These are phyloP conservation scores for Polytrichum formosum DNA, from an alignment of 225 moss, liverwort and hornwort genomes.

Conservation along the genomic window DNA sequence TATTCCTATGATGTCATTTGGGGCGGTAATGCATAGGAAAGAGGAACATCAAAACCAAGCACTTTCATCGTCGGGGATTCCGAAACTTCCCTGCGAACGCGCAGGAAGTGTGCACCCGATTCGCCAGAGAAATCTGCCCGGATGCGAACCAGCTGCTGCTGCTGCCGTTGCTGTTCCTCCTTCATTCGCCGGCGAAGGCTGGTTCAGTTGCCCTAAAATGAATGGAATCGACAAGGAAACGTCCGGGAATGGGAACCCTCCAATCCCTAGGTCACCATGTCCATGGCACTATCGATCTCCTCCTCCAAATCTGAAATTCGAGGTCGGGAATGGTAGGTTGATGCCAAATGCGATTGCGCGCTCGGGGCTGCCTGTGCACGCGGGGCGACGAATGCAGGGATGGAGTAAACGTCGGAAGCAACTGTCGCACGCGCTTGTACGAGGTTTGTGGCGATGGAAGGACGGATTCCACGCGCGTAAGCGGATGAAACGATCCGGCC, in stretches of 20 bases:
- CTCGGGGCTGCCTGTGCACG: conserved; percentile 8
- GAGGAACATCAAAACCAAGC: conserved; percentile 2
- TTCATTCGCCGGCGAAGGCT: conserved; percentile 20
- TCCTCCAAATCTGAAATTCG: conserved; percentile 10
- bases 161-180: conserved; percentile 7
- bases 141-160: neutral
- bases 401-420: conserved; percentile 61
- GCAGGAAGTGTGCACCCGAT: conserved; percentile 11
- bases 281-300: neutral
- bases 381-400: conserved; percentile 24
- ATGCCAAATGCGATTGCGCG: conserved; percentile 7
- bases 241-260: neutral
- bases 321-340: conserved; percentile 28
- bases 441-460: conserved; percentile 60
- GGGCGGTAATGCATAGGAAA: neutral
- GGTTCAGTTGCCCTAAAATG: conserved; percentile 15
- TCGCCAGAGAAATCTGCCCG: neutral
- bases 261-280: too few relatives aligned
- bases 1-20: neutral
- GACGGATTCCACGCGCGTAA: conserved; percentile 54
- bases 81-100: conserved; percentile 7
- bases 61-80: conserved; percentile 7
- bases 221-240: conserved; percentile 12
- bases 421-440: conserved; percentile 50
- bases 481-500: conserved; percentile 51